phyloP scores from a whole-genome alignment of 2,329 filamentous ascomycete genomes.

The Hawksworthiomyces lignivorus region DNA sequence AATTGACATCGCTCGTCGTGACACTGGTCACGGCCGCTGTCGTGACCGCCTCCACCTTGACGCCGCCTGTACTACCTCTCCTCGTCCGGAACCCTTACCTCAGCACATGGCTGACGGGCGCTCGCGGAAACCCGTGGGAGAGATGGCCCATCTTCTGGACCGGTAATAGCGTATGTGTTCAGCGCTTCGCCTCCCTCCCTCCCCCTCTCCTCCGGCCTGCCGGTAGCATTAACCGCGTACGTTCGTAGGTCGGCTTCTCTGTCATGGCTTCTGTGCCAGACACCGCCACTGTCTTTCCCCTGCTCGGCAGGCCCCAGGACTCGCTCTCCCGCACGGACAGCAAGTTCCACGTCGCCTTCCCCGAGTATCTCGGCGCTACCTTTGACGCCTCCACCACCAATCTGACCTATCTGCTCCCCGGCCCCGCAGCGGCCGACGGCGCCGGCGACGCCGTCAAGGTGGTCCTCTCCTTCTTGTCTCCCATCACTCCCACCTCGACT shows the following conservation, averaged over 20 bases:
- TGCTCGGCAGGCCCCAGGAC: slow-evolving; percentile 45
- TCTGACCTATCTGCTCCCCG: slow-evolving; percentile 36
- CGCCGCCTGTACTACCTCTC: slow-evolving; percentile 48
- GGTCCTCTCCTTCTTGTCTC: slow-evolving; percentile 56
- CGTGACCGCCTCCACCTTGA: slow-evolving; percentile 43
- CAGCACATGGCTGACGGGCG: slow-evolving; percentile 55
- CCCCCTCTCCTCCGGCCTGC: neutral
- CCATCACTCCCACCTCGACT: slow-evolving; percentile 74
- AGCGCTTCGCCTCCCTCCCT: neutral
- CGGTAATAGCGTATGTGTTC: slow-evolving; percentile 21
- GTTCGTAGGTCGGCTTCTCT: slow-evolving; percentile 37
- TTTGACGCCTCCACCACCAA: slow-evolving; percentile 19
- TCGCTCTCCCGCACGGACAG: slow-evolving; percentile 28
- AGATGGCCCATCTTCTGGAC: slow-evolving; percentile 65
- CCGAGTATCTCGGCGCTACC: slow-evolving; percentile 21
- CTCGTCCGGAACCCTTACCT: slow-evolving; percentile 54
- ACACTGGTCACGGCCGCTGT: slow-evolving; percentile 20
- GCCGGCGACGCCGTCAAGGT: slow-evolving; percentile 25
- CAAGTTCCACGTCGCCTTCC: slow-evolving; percentile 32
- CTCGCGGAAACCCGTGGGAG: slow-evolving; percentile 68
- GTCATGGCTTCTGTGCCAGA: slow-evolving; percentile 39
- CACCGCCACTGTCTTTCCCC: slow-evolving; percentile 36
- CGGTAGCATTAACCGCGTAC: neutral
- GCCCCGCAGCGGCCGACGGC: slow-evolving; percentile 8
- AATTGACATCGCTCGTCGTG: slow-evolving; percentile 7